Evolutionary conservation across 305 asterid genomes (phyloP).

Genomic region (Solanum hybrid): DNA sequence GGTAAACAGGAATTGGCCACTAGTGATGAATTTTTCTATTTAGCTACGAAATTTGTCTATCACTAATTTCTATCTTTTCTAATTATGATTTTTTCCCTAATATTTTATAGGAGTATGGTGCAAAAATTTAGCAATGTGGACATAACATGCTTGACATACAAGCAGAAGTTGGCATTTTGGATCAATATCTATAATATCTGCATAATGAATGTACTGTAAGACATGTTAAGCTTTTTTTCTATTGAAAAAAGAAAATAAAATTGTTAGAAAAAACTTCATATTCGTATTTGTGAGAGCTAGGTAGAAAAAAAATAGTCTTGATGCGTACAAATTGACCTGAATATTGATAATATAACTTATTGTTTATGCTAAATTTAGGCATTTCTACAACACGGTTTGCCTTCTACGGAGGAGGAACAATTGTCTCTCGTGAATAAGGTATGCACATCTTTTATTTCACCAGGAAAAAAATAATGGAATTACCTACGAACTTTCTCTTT

Average conservation of each 20-base stretch:
- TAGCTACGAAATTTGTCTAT: background rate
- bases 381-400: conserved; percentile 69
- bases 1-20: background rate
- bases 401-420: conserved; percentile 61
- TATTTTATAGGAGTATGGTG: conserved; percentile 48
- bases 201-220: conserved; percentile 70
- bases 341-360: background rate
- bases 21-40: background rate
- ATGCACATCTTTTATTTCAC: background rate
- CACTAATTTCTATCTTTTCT: background rate
- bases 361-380: conserved; percentile 35
- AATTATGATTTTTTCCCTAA: background rate
- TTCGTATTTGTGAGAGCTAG: background rate
- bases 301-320: background rate
- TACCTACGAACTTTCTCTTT: background rate
- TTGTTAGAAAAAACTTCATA: background rate
- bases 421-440: conserved; percentile 62
- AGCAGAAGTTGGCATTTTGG: conserved; percentile 95
- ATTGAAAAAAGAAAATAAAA: background rate
- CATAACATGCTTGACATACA: conserved; percentile 55
- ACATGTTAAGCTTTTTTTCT: conserved; percentile 3
- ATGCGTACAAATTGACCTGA: background rate
- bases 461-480: background rate
- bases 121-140: conserved; percentile 57
- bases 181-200: conserved; percentile 76